phyloP scores from a whole-genome alignment of 2,329 filamentous ascomycete genomes.

The Trichoderma cornu-damae region DNA sequence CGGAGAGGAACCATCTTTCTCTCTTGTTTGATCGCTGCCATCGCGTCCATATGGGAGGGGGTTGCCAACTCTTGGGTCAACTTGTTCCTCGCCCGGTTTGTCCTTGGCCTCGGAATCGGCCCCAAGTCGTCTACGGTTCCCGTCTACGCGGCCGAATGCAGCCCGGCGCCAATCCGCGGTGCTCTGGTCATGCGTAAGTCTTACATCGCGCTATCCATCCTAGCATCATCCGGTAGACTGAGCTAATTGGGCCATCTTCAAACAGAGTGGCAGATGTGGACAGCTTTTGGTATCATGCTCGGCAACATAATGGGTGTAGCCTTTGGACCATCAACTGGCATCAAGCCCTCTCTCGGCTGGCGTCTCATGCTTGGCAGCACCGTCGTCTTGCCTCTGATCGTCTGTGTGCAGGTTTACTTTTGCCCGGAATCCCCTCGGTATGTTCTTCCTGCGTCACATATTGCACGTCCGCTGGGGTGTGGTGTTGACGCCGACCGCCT shows the following conservation, averaged over 20 bases:
- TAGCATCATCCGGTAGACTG: background rate
- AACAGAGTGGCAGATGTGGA: conserved; percentile 23
- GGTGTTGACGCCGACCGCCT: conserved; percentile 26
- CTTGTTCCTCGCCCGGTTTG: conserved; percentile 59
- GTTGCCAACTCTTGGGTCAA: conserved; percentile 48
- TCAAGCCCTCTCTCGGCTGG: conserved; percentile 47
- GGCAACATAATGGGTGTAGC: conserved; percentile 51
- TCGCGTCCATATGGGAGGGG: conserved; percentile 22
- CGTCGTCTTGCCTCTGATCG: conserved; percentile 48
- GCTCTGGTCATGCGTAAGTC: conserved; percentile 61
- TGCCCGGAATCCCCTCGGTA: conserved; percentile 55
- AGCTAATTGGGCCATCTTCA: background rate
- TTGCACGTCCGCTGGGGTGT: no score
- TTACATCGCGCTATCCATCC: background rate
- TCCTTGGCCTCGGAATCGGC: conserved; percentile 64
- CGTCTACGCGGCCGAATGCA: conserved; percentile 67
- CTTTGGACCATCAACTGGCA: conserved; percentile 35
- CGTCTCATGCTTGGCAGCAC: conserved; percentile 58
- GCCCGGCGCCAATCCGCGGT: conserved; percentile 61
- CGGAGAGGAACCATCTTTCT: conserved; percentile 22
- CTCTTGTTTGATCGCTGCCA: conserved; percentile 20
- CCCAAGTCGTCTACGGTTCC: conserved; percentile 60
- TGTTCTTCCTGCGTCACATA: background rate
- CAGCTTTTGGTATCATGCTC: conserved; percentile 36
- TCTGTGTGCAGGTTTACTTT: conserved; percentile 53